Base-by-base conservation (phyloP, 2,329 filamentous ascomycete genomes). In the Endocalyx cinctus region DNA sequence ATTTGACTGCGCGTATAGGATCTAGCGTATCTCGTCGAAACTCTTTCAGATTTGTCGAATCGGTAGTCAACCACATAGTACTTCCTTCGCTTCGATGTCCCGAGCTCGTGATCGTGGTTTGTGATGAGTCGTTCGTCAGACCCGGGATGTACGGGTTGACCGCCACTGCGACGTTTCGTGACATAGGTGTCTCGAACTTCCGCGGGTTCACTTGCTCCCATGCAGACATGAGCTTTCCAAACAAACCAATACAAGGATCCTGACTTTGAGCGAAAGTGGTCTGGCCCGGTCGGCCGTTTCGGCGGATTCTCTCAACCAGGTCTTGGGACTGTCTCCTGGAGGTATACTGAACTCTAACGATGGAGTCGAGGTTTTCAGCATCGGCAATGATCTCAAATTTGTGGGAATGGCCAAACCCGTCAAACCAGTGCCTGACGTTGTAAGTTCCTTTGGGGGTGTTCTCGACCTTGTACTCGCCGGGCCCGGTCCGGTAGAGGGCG, bases 401-500 rank as follows among this genome's bases (percentile, higher is more conserved):
- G 59, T 90, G 84, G 1, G 77, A 68, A 35, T 84, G 75, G 4
- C 77, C 73, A 38, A 87, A 78, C 5, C 83, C 83, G 52, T 92
- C 87, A 46, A 92, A 92, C 86, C 86, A 92, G 55, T 92, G 85
- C 1, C 70, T 74, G 10, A 81, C 67, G 19, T 69, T 64, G 48
- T 80, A 79, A 0, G 68, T 74, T n/a, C 78, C 77, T 4, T 67
- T 66, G 3, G 73, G 59, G 1, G 76, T 78, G 27, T 62, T 55
- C n/a, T 79, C 66, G 4, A 87, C 60, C 23, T 72, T 71, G 54
- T 73, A 76, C 17, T 74, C 69, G 1, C 84, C 83, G 0, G 84
- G 84, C 0, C 87, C 86, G 0, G 82, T 88, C 16, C 86, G 74
- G 56, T 82, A 90, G 1, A 92, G 67, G 2, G 74, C 68, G 2